phyloP scores from a whole-genome alignment of 306 rosid species.

The Cucumis sativus region Cucumber_9930_V3 NC_026657.2:2717001-2717500 shows the following conservation, averaged over 20 bases:
- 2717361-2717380: background rate
- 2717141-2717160: background rate
- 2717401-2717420: background rate
- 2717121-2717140: background rate
- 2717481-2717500: background rate
- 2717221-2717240: background rate
- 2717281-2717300: background rate
- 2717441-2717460: background rate
- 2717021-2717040: background rate
- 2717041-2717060: background rate
- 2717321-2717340: background rate
- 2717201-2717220: background rate
- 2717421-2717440: background rate
- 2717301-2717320: background rate
- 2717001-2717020: background rate
- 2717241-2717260: background rate
- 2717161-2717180: background rate
- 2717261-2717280: background rate
- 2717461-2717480: background rate
- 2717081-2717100: background rate
- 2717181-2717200: background rate
- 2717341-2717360: background rate
- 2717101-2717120: background rate
- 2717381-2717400: background rate
- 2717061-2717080: background rate